A percentile compares a stretch with the other conserved stretches of the same genome.
Evolutionary conservation across 345 rosid genomes (phyloP).

Genomic region (Capsella bursapastoris): DNA sequence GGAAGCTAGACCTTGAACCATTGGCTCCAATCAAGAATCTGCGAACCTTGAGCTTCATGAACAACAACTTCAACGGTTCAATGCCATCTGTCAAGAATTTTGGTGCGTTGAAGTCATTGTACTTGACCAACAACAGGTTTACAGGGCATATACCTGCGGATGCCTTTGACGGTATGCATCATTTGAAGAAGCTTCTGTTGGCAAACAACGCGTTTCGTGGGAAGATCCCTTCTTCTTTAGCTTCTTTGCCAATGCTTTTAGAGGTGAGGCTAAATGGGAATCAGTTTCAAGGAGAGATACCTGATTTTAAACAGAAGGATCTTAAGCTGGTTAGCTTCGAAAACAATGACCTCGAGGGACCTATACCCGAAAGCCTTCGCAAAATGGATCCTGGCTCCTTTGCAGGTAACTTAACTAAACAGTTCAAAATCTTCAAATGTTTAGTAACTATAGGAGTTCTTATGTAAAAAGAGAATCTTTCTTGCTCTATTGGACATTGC

Average conservation of each 20-base stretch:
- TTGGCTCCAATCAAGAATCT: conserved; percentile 48
- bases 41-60: conserved; percentile 71
- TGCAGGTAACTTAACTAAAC: conserved; percentile 51
- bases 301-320: conserved; percentile 50
- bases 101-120: conserved; percentile 56
- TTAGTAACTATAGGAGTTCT: conserved; percentile 20
- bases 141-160: conserved; percentile 59
- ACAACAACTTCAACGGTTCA: conserved; percentile 61
- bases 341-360: conserved; percentile 72
- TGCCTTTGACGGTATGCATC: conserved; percentile 61
- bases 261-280: conserved; percentile 74
- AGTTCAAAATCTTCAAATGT: conserved; percentile 12
- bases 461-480: conserved; percentile 16
- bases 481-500: conserved; percentile 26
- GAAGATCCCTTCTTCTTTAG: conserved; percentile 57
- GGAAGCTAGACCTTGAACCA: conserved; percentile 52
- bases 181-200: conserved; percentile 59
- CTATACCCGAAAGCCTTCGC: conserved; percentile 61
- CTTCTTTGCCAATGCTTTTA: conserved; percentile 55
- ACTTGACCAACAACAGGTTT: conserved; percentile 65
- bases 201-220: conserved; percentile 69
- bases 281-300: conserved; percentile 60
- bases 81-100: conserved; percentile 61
- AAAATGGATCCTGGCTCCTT: conserved; percentile 52
- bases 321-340: conserved; percentile 56